These are phyloP conservation scores for Irpex sp. DNA, from an alignment of 1,284 basidiomycete species.

Conservation along the genomic window DNA sequence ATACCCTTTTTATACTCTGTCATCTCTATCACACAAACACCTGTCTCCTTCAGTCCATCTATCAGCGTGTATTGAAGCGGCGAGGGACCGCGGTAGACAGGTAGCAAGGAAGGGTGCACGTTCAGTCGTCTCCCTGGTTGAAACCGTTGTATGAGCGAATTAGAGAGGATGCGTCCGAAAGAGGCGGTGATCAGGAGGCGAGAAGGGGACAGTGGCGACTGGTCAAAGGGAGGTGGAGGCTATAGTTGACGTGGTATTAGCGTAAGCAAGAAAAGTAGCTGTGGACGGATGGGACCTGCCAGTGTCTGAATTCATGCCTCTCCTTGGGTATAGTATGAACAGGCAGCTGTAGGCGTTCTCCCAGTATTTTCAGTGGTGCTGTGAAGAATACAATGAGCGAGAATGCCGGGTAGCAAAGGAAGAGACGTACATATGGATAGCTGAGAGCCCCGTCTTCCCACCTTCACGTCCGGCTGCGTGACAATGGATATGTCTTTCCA, in stretches of 20 bases:
- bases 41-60: constrained; percentile 57
- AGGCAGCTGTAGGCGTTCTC: constrained; percentile 43
- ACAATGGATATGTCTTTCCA: constrained; percentile 56
- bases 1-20: constrained; percentile 52
- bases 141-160: constrained; percentile 65
- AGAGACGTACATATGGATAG: constrained; percentile 43
- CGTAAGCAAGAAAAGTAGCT: neutral
- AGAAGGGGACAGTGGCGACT: constrained; percentile 28
- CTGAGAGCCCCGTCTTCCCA: constrained; percentile 46
- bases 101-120: constrained; percentile 89
- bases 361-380: constrained; percentile 61
- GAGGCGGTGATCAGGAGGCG: constrained; percentile 86
- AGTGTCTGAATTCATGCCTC: constrained; percentile 52
- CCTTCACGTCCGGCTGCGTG: constrained; percentile 57
- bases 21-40: constrained; percentile 71
- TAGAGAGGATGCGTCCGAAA: constrained; percentile 86
- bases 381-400: neutral
- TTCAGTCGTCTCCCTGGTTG: constrained; percentile 69
- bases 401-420: constrained; percentile 4
- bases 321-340: constrained; percentile 56
- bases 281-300: constrained; percentile 42
- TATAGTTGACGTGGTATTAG: constrained; percentile 11
- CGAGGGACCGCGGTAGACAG: constrained; percentile 86
- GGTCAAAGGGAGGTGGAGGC: constrained; percentile 47
- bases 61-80: constrained; percentile 88